Base-by-base conservation (phyloP, 768 basidiomycete genomes). In the Tylopilus intermedius region DNA sequence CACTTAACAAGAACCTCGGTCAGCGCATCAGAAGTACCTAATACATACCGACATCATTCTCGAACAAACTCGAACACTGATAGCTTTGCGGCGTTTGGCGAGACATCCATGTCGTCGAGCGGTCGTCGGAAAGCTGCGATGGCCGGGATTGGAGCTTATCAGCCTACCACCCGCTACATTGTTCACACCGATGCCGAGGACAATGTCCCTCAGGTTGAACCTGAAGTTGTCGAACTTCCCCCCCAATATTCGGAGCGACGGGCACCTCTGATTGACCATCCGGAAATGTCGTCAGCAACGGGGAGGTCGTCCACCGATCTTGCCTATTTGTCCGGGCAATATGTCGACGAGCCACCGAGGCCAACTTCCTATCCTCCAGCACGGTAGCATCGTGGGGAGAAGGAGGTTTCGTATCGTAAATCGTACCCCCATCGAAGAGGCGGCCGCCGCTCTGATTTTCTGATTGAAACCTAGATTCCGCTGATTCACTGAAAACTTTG, bases 141-240 rank as follows among this genome's bases (percentile, higher is more conserved):
- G 74, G 79, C 79, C n/a, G 79, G 78, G 18, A 51, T 67, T 27
- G 58, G 73, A 6, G 50, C 57, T 13, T 74, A 79, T 58, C 73
- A 66, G 42, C 55, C 63, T 32, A 69, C 76, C 4, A 70, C 83
- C 21, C 78, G 83, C 44, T 84, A 80, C 63, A 74, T 88, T 51
- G 57, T 88, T 6, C 86, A 89, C 57, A 83, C 81, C 3, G 88
- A 88, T 62, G 77, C 76, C 8, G 85, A 86, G 49, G 86, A 88
- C 59, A 68, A 62, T 11, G 37, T 71, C 9, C 72, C 79, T 7
- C 70, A 67, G 38, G 72, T 72, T 48, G 72, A 76, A 51, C 68
- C 77, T 15, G 85, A 76, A 6, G 69, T 86, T 21, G 75, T 88
- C 6, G 88, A 90, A 68, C 75, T 88, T n/a, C 88, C 88, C 26